Evolutionary conservation across 2,329 filamentous ascomycete genomes (phyloP).

Genomic region (Dothistroma pini): DNA sequence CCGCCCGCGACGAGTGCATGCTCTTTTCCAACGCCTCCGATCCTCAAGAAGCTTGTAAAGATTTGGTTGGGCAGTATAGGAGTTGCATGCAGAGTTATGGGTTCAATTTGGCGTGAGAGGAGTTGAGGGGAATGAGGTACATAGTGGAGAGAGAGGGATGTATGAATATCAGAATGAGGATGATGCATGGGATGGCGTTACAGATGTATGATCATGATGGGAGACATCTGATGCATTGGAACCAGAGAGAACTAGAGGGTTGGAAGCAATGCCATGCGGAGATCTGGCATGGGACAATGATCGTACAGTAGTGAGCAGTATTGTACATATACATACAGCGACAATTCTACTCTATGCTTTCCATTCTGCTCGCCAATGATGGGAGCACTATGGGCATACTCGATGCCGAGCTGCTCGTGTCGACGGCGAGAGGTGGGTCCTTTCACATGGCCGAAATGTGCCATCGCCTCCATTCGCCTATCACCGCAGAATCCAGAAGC

Average conservation of each 20-base stretch:
- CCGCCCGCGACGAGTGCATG: conserved; percentile 95
- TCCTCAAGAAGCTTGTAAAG: conserved; percentile 77
- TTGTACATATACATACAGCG: conserved; percentile 11
- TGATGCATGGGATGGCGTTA: conserved; percentile 1
- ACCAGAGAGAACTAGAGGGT: not conserved
- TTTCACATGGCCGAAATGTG: too few relatives aligned
- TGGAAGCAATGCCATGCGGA: not conserved
- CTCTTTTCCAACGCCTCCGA: conserved; percentile 85
- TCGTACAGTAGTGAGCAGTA: conserved; percentile 18
- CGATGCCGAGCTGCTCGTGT: too few relatives aligned
- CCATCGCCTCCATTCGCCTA: too few relatives aligned
- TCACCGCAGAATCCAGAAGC: too few relatives aligned
- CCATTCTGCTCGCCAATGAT: not conserved
- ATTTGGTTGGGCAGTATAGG: conserved; percentile 79
- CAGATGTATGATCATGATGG: not conserved
- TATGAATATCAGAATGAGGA: conserved; percentile 6
- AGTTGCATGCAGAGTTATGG: conserved; percentile 91
- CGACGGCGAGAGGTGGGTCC: too few relatives aligned
- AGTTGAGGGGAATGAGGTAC: not conserved
- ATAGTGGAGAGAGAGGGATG: not conserved
- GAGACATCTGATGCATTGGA: not conserved
- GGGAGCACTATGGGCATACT: too few relatives aligned
- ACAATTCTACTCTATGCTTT: not conserved
- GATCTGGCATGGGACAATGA: not conserved
- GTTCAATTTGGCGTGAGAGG: conserved; percentile 57